These are phyloP conservation scores for Populus nigra DNA, from an alignment of 345 rosid genomes.

Conservation along the genomic window DNA sequence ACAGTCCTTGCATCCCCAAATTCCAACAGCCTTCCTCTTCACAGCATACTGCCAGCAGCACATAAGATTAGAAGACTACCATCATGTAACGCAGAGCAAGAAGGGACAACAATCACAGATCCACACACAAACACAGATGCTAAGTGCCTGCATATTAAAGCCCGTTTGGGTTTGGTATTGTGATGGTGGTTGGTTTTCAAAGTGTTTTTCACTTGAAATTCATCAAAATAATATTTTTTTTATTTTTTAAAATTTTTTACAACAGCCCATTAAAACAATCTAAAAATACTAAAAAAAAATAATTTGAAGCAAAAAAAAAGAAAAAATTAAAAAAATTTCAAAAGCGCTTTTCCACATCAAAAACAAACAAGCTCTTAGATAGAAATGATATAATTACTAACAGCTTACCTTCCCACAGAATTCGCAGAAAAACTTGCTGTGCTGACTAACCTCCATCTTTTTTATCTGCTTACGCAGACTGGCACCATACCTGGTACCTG, in stretches of 20 bases:
- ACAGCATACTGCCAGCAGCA: constrained; percentile 25
- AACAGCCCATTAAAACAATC: too few species aligned
- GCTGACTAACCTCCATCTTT: constrained; percentile 40
- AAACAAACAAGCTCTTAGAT: too few species aligned
- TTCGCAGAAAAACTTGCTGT: constrained; percentile 36
- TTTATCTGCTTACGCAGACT: constrained; percentile 38
- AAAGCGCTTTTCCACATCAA: too few species aligned
- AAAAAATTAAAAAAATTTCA: too few species aligned
- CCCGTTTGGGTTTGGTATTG: too few species aligned
- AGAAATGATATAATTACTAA: neutral
- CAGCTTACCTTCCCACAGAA: constrained; percentile 35
- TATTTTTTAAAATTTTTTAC: too few species aligned
- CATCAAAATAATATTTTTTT: too few species aligned
- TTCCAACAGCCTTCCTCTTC: constrained; percentile 39
- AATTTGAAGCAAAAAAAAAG: too few species aligned
- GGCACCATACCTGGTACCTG: constrained; percentile 39
- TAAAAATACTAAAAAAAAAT: too few species aligned
- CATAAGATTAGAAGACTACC: neutral
- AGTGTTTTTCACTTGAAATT: too few species aligned
- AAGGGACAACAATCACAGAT: neutral
- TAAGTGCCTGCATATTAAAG: neutral
- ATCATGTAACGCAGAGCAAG: neutral
- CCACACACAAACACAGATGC: neutral
- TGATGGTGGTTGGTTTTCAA: too few species aligned
- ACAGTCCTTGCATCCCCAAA: constrained; percentile 38